A percentile compares a stretch with the other conserved stretches of the same genome.
These are phyloP conservation scores for Datura wrightii DNA, from an alignment of 257 asterid genomes.

Conservation along the genomic window DNA sequence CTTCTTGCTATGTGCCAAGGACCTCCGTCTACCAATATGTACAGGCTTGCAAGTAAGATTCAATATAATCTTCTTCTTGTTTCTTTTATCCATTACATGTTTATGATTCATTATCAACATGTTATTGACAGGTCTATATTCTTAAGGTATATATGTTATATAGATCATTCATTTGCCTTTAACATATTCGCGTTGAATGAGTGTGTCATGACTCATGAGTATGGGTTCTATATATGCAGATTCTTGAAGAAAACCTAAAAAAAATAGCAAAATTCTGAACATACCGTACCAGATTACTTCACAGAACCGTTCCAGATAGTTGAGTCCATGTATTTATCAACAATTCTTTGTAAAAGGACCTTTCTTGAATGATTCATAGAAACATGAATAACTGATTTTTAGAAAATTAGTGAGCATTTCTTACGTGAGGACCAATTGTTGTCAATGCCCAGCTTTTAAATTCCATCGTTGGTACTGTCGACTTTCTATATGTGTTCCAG, in stretches of 20 bases:
- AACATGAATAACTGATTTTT: too few species aligned
- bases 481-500: too few species aligned
- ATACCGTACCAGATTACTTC: too few species aligned
- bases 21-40: conserved; percentile 87
- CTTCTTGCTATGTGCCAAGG: conserved; percentile 83
- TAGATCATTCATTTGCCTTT: neutral
- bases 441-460: too few species aligned
- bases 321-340: neutral
- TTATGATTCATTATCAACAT: neutral
- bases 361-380: neutral
- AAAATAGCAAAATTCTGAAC: too few species aligned
- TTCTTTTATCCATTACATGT: neutral
- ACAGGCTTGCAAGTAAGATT: conserved; percentile 81
- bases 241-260: neutral
- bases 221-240: too few species aligned
- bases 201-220: neutral
- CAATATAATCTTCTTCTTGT: neutral
- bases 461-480: too few species aligned
- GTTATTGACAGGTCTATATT: neutral
- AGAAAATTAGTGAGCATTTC: too few species aligned
- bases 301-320: too few species aligned
- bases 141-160: neutral
- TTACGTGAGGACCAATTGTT: too few species aligned
- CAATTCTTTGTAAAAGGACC: neutral
- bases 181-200: neutral